Base-by-base conservation (phyloP, 73 alveolate species). In the Paramecium pentaurelia region DNA sequence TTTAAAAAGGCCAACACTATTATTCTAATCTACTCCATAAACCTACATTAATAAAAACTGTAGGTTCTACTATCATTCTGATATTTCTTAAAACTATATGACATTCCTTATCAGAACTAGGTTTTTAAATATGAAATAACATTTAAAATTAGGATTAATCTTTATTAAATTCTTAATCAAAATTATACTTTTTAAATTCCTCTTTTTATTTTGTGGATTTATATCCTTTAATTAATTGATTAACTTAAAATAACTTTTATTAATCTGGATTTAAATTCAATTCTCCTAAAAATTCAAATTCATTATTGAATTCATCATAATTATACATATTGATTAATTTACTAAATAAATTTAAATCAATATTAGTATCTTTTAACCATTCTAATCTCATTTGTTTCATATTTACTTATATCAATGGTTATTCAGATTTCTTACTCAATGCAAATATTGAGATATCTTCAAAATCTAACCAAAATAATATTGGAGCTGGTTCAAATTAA, bases 21-120 rank as follows among this genome's bases (percentile, higher is more conserved):
- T 89, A 71, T 36, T 89, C 71, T 49, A 89, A 71, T 83, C 58
- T 71, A 11, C 92, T 71, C 94, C 94, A 89, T 20, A 89, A 89
- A 2, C 92, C 94, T 8, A 89, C 94, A 71, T 89, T 89, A 22
- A 27, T n/a, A 27, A 89, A 71, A 30, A 71, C 64, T 60, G 86
- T 71, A n/a, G 94, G 77, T 34, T 71, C 88, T 16, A 89, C 92
- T 42, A 38, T 47, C 77, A 89, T 73, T 71, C 22, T 71, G 0
- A 89, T 92, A 70, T 71, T 60, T 16, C 36, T 71, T 30, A 89
- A 71, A 16, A 16, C 38, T 44, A 89, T 49, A 0, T 45, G 20
- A 27, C 71, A 45, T 44, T 47, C 77, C 16, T 80, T 80, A 47
- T 80, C 77, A 12, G 64, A 6, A 25, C 44, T 32, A 4, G 91